A percentile compares a stretch with the other conserved stretches of the same genome.
Evolutionary conservation across 2,329 filamentous ascomycete species (phyloP).

Genomic region (Epichloe glyceriae): DNA sequence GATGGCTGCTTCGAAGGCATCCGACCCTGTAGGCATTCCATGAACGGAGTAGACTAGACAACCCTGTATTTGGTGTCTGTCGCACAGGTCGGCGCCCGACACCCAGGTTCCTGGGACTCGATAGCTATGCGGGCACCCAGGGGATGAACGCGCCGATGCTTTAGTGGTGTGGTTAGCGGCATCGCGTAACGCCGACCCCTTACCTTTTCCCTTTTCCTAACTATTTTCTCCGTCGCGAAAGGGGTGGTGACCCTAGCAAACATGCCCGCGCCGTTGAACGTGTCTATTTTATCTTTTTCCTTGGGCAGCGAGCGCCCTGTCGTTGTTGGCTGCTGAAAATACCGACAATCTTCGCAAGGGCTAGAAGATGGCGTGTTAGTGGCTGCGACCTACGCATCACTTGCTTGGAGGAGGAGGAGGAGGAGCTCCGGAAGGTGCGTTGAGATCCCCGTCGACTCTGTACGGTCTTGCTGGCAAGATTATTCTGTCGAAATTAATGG

Average conservation of each 20-base stretch:
- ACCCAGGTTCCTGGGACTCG: conserved; percentile 5
- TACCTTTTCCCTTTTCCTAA: background rate
- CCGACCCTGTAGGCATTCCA: no score
- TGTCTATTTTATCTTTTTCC: background rate
- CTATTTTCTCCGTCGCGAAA: background rate
- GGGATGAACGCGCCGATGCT: background rate
- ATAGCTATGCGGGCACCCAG: background rate
- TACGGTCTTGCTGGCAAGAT: no score
- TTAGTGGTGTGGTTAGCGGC: background rate
- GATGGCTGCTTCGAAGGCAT: no score
- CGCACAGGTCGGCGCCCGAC: conserved; percentile 2
- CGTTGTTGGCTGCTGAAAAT: background rate
- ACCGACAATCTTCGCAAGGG: background rate
- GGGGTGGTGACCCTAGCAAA: background rate
- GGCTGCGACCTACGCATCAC: no score
- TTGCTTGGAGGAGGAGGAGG: no score
- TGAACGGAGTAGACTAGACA: background rate
- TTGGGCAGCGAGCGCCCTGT: background rate
- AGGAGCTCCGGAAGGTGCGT: no score
- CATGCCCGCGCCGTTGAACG: conserved; percentile 4
- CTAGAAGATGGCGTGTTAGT: background rate
- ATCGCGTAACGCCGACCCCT: background rate
- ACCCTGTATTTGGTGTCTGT: background rate
- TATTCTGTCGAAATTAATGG: no score
- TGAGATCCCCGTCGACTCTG: no score